Base-by-base conservation (phyloP, 2,329 filamentous ascomycete species). In the Xylaria sp. region DNA sequence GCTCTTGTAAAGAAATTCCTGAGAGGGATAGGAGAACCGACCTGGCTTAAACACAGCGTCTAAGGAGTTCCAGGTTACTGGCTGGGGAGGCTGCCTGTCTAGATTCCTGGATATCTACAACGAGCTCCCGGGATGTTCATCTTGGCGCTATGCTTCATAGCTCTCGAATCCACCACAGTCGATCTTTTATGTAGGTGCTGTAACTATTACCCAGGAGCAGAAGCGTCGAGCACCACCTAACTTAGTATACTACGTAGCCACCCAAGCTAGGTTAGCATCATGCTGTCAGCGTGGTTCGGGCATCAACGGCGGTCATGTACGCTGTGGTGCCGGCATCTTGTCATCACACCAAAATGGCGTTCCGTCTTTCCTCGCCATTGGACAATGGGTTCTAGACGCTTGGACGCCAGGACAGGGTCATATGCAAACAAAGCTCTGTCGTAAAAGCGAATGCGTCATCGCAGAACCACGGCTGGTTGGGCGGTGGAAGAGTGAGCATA, bases 31-130 rank as follows among this genome's bases (percentile, higher is more conserved):
- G 7, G 6, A 34, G 39, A 15, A 37, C 10, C 34, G 10, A 8
- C 18, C 3, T 34, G 15, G n/a, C 25, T 65, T 44, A 32, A 65
- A 12, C 15, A 65, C 39, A 28, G 50, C 18, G 41, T 25, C 56
- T 51, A 50, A 54, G 44, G 18, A 34, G 46, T 50, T 18, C 12
- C 15, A 37, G 34, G 44, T 37, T 39, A 37, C 51, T 55, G 18
- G 59, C 37, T 37, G 34, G 51, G n/a, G 46, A 65, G 13, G 39
- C 52, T 23, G 61, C 51, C 61, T 55, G 51, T 68, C 56, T 41
- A 39, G 20, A 41, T 41, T 39, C 56, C 25, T 56, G 34, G 39
- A 46, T 15, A 23, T 56, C 25, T 54, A 28, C 41, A 50, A 57
- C 18, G 46, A 20, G 23, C 9, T 48, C 6, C 23, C 9, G 8